Evolutionary conservation across 495 filamentous ascomycete species (phyloP), one percentile per base, ranked within the genome.

Genomic region (Glarea lozoyensis): DNA sequence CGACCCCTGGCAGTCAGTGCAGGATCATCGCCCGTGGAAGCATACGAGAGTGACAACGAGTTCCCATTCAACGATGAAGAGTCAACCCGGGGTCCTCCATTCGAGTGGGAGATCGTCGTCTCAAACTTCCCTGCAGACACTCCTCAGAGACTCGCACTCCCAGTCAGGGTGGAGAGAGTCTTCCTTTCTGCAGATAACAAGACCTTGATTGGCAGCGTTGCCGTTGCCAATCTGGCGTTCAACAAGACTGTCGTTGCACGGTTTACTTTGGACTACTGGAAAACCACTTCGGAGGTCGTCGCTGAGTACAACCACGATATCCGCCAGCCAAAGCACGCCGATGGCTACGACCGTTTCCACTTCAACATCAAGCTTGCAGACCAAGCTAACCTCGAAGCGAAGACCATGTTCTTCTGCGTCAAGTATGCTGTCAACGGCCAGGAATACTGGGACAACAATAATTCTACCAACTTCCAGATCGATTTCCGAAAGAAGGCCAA

Each of bases 231-330:
- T 59, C 62, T 97, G 15, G 76, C 88, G 1, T 98, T 92, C 65
- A 79, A 94, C 32, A 98, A 98, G 59, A 58, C 66, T 9, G 89
- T 98, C 29, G 76, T 82, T 16, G 88, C 86, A 59, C 78, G 92
- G 20, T 98, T 98, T 58, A 97, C 93, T 0, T 75, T 97, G 42
- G 92, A 98, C 61, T 88, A 89, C 58, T 98, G 92, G 92, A 93
- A 90, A 66, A 98, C 92, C 0, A 89, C 88, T 2, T 98, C 92
- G 1, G 92, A 98, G 58, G 83, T 98, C 2, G 70, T 74, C 30
- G 93, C 88, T 7, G 88, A 95, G 54, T 98, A 76, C 63, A 83
- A 80, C 59, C 74, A 82, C 42, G 85, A 93, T 63, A 72, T 88
- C 23, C 74, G 78, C 10, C 81, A 75, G 29, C 75, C 75, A 42